phyloP scores from a whole-genome alignment of 2,329 filamentous ascomycete species.

The Tolypocladium nubicola region DNA sequence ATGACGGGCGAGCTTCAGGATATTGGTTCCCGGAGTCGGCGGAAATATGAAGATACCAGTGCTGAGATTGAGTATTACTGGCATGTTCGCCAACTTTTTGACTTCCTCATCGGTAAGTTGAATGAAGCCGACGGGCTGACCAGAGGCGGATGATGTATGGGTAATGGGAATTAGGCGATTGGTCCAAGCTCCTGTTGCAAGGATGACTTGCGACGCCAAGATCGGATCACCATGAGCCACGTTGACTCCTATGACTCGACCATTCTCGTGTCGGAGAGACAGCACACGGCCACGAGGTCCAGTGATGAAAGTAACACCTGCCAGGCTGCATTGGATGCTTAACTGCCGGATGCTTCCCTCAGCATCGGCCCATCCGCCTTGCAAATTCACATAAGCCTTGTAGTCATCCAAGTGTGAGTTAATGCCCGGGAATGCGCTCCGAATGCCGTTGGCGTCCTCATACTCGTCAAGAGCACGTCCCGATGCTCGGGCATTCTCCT shows the following conservation, averaged over 20 bases:
- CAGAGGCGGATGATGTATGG: neutral
- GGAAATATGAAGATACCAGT: neutral
- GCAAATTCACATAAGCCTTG: neutral
- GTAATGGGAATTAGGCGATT: neutral
- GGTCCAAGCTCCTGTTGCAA: neutral
- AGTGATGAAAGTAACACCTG: neutral
- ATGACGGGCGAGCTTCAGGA: neutral
- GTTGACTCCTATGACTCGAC: neutral
- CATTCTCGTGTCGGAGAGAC: neutral
- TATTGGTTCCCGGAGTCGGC: neutral
- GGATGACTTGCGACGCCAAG: neutral
- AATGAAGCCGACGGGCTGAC: neutral
- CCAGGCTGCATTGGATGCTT: neutral
- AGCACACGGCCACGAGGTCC: neutral
- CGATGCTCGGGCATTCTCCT: neutral
- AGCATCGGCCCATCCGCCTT: neutral
- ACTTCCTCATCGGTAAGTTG: neutral
- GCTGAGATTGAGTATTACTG: neutral
- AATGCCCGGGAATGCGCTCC: neutral
- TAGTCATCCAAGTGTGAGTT: neutral
- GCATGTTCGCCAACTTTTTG: neutral
- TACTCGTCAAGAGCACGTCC: neutral
- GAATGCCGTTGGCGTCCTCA: neutral
- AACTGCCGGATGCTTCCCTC: neutral
- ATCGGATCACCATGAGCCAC: neutral